Evolutionary conservation across 176 grass and related monocot genomes (phyloP).

Genomic region (Aegilops bicornis): DNA sequence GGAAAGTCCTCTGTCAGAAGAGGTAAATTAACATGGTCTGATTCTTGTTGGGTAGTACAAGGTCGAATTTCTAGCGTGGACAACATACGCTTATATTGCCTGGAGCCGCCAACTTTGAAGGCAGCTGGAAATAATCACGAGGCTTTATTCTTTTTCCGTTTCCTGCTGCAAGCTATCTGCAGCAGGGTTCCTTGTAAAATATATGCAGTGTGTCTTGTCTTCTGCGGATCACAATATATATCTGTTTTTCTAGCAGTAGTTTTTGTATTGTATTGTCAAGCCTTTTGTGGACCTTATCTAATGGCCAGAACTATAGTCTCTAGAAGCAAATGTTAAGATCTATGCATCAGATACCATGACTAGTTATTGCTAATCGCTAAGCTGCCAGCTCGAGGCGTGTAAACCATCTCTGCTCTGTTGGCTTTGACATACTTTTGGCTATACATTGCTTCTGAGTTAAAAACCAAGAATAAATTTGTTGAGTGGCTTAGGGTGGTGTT

Average conservation of each 20-base stretch:
- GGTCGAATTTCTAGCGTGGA: not conserved
- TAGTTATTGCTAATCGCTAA: not conserved
- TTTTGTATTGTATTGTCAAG: constrained; percentile 26
- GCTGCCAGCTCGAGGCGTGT: no score
- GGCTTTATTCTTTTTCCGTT: not conserved
- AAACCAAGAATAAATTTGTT: no score
- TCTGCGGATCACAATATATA: constrained; percentile 31
- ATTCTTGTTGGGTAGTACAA: not conserved
- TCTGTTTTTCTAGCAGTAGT: not conserved
- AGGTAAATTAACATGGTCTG: not conserved
- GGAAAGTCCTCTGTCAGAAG: not conserved
- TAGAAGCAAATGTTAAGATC: constrained; percentile 4
- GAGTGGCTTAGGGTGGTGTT: no score
- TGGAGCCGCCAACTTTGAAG: not conserved
- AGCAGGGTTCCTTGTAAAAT: constrained; percentile 38
- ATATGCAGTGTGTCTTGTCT: constrained; percentile 38
- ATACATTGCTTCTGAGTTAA: no score
- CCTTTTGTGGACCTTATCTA: not conserved
- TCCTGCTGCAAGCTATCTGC: constrained; percentile 7
- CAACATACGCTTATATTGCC: not conserved
- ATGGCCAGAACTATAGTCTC: constrained; percentile 12
- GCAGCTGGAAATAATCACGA: constrained; percentile 41
- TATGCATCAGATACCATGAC: not conserved
- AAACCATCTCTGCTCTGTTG: no score
- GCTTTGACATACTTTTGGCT: no score